phyloP scores from a whole-genome alignment of 805 yeast genomes.

The Tetrapisispora namnaoensis region DNA sequence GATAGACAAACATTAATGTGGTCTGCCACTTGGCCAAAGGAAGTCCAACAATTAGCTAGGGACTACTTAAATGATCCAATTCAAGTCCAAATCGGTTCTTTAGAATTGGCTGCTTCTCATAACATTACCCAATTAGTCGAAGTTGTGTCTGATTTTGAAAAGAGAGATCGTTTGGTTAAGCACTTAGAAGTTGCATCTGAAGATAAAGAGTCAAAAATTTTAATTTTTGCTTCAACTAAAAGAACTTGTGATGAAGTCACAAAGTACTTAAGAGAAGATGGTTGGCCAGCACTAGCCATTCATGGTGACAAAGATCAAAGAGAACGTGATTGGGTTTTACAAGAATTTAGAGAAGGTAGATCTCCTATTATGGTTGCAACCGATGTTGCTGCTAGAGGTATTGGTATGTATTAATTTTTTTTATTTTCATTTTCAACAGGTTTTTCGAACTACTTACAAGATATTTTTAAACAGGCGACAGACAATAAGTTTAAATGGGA shows the following conservation, averaged over 20 bases:
- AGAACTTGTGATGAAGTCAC: slow-evolving; percentile 97
- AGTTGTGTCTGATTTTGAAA: slow-evolving; percentile 84
- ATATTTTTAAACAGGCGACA: neutral
- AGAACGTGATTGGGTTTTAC: slow-evolving; percentile 98
- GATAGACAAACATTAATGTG: slow-evolving; percentile 99
- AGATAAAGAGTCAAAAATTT: slow-evolving; percentile 62
- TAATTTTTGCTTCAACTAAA: slow-evolving; percentile 93
- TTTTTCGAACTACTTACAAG: slow-evolving; percentile 6
- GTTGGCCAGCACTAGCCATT: slow-evolving; percentile 97
- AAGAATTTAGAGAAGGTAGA: slow-evolving; percentile 84
- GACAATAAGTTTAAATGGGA: neutral
- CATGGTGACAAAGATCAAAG: slow-evolving; percentile 97
- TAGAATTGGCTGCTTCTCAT: slow-evolving; percentile 93
- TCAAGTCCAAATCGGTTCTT: slow-evolving; percentile 93
- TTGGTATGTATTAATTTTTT: slow-evolving; percentile 62
- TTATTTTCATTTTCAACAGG: slow-evolving; percentile 5
- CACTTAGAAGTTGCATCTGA: slow-evolving; percentile 74
- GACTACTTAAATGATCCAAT: slow-evolving; percentile 89
- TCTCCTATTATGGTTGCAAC: slow-evolving; percentile 98
- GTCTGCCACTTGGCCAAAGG: slow-evolving; percentile 99
- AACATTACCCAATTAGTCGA: slow-evolving; percentile 90
- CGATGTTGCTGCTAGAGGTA: slow-evolving; percentile 99
- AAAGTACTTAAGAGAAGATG: slow-evolving; percentile 82
- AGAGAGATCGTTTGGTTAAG: slow-evolving; percentile 80
- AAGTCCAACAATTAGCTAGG: slow-evolving; percentile 84